phyloP scores from a whole-genome alignment of 1,139 yeast genomes.

The Taiozyma sp. region DNA sequence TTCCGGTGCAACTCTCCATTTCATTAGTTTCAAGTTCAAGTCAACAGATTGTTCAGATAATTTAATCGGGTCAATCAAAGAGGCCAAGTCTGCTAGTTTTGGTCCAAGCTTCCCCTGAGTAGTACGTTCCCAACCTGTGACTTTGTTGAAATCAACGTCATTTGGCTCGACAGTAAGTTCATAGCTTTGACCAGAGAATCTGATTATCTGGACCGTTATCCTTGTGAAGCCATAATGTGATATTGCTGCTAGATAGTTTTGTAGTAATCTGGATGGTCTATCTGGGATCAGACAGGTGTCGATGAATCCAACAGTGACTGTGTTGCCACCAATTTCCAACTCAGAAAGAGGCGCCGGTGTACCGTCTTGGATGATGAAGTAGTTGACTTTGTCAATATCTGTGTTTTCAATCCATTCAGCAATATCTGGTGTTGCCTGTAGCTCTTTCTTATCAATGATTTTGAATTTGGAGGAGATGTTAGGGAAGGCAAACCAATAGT shows the following conservation, averaged over 20 bases:
- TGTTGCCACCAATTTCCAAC: conserved; percentile 13
- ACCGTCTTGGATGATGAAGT: conserved; percentile 20
- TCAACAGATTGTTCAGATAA: conserved; percentile 91
- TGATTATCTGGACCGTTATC: conserved; percentile 37
- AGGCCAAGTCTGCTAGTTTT: conserved; percentile 73
- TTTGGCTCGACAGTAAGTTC: conserved; percentile 15
- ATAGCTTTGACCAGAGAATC: conserved; percentile 26
- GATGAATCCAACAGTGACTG: conserved; percentile 37
- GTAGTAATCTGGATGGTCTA: conserved; percentile 55
- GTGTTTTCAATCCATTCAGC: conserved; percentile 11
- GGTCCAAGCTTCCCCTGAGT: conserved; percentile 70
- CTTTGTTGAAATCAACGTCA: conserved; percentile 25
- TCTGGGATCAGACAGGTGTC: conserved; percentile 50
- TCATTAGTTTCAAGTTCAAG: conserved; percentile 84
- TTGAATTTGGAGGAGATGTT: conserved; percentile 45
- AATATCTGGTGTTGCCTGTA: conserved; percentile 10
- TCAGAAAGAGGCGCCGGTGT: conserved; percentile 13
- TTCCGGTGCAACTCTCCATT: conserved; percentile 91
- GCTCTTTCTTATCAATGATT: conserved; percentile 2
- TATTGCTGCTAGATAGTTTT: conserved; percentile 62
- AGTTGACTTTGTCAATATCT: conserved; percentile 12
- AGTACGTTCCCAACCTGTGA: conserved; percentile 90
- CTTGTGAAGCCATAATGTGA: conserved; percentile 29
- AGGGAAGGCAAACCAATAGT: conserved; percentile 89
- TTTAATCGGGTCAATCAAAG: conserved; percentile 71